Evolutionary conservation across 2,329 filamentous ascomycete species (phyloP).

Genomic region (Sclerotinia minor): DNA sequence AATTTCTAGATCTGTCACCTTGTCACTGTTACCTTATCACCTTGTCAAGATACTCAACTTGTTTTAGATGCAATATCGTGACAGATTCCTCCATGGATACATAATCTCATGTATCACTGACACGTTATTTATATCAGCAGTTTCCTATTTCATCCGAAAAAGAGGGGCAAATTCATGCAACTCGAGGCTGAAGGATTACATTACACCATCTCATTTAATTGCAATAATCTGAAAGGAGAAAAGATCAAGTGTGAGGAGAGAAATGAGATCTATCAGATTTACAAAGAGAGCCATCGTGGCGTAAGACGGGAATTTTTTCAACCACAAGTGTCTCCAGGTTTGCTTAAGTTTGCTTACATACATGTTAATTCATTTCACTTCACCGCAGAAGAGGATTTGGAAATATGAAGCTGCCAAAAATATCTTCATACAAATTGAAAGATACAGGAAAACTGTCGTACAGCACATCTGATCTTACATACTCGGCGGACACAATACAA

Average conservation of each 20-base stretch:
- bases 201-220: slow-evolving; percentile 1
- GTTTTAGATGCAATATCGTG: neutral
- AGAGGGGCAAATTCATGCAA: neutral
- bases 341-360: slow-evolving; percentile 12
- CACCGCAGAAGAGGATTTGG: slow-evolving; percentile 2
- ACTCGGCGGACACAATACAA: neutral
- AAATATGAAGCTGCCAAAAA: slow-evolving; percentile 8
- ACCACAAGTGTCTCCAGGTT: neutral
- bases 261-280: slow-evolving; percentile 15
- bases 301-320: neutral
- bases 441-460: neutral
- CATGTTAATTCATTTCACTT: neutral
- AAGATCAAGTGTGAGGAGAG: neutral
- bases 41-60: slow-evolving; percentile 7
- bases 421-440: neutral
- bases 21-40: slow-evolving; percentile 5
- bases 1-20: slow-evolving; percentile 7
- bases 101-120: slow-evolving; percentile 11
- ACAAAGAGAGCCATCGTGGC: slow-evolving; percentile 1
- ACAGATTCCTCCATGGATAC: neutral
- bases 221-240: neutral
- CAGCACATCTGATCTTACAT: slow-evolving; percentile 18
- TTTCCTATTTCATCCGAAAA: slow-evolving; percentile 6
- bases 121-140: slow-evolving; percentile 7
- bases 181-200: slow-evolving; percentile 20